These are phyloP conservation scores for Penicillium bialowiezense DNA, from an alignment of 495 filamentous ascomycete species.

Conservation along the genomic window DNA sequence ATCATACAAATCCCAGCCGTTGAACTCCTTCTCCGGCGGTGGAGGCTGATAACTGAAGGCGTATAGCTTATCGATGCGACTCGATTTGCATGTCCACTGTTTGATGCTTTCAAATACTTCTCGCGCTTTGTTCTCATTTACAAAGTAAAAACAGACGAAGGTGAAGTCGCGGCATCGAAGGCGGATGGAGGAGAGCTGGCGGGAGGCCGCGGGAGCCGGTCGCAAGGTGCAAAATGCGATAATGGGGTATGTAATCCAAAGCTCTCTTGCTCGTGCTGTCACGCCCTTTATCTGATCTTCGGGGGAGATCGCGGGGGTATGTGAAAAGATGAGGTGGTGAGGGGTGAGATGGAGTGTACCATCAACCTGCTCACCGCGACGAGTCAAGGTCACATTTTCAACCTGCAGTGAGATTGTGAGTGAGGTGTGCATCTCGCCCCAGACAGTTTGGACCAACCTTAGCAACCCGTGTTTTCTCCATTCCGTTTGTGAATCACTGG, in stretches of 20 bases:
- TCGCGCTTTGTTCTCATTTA: conserved; percentile 65
- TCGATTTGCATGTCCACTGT: conserved; percentile 74
- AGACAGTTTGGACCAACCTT: conserved; percentile 35
- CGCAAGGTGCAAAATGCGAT: conserved; percentile 72
- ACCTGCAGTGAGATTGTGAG: conserved; percentile 35
- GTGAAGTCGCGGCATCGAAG: conserved; percentile 89
- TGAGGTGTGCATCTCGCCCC: background rate
- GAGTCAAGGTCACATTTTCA: conserved; percentile 62
- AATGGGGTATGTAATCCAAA: conserved; percentile 93
- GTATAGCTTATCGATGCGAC: conserved; percentile 84
- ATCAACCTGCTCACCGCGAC: conserved; percentile 57
- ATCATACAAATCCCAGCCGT: conserved; percentile 90
- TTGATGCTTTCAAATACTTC: conserved; percentile 91
- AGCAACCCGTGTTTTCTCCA: conserved; percentile 57
- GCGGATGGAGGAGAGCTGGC: conserved; percentile 77
- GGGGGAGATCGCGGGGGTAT: conserved; percentile 38
- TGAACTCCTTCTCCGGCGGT: conserved; percentile 66
- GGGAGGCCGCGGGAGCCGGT: conserved; percentile 66
- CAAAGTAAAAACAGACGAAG: conserved; percentile 88
- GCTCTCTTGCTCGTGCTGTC: conserved; percentile 59
- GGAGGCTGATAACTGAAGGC: conserved; percentile 83
- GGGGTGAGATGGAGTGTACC: conserved; percentile 63
- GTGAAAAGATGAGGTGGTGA: conserved; percentile 64
- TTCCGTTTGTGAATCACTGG: conserved; percentile 39
- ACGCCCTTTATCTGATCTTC: conserved; percentile 32